phyloP scores from a whole-genome alignment of 1,139 yeast species.

The Nakaseomyces delphensis region DNA sequence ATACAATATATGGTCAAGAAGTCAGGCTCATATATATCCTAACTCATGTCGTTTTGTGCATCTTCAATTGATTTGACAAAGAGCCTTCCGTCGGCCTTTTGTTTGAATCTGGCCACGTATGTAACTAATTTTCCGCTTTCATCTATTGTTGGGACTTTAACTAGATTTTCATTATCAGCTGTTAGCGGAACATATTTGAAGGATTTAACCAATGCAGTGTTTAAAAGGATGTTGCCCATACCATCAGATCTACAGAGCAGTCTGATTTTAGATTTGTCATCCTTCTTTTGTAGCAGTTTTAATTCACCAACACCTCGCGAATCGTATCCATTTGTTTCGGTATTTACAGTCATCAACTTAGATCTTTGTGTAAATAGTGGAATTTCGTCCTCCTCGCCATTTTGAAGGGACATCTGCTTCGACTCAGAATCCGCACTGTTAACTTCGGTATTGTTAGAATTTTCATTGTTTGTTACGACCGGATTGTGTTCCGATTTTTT shows the following conservation, averaged over 20 bases:
- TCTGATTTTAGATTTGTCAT: conserved; percentile 52
- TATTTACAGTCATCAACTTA: conserved; percentile 56
- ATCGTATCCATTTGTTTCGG: conserved; percentile 43
- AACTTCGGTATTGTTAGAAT: conserved; percentile 40
- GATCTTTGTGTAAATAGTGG: conserved; percentile 56
- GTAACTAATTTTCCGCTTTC: conserved; percentile 44
- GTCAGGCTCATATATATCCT: conserved; percentile 5
- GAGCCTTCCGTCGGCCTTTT: conserved; percentile 57
- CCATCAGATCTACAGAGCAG: conserved; percentile 83
- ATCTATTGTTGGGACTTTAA: conserved; percentile 51
- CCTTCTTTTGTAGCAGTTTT: conserved; percentile 55
- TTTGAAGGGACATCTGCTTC: conserved; percentile 44
- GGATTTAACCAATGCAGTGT: conserved; percentile 45
- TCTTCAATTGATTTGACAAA: conserved; percentile 49
- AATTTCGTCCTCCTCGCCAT: conserved; percentile 85
- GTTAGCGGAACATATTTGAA: conserved; percentile 43
- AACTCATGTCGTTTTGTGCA: conserved; percentile 29
- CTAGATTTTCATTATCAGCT: conserved; percentile 44
- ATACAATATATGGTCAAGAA: conserved; percentile 1
- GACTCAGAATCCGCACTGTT: conserved; percentile 37
- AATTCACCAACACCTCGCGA: conserved; percentile 76
- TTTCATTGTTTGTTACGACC: conserved; percentile 25
- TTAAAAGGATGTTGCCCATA: conserved; percentile 69
- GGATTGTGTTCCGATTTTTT: conserved; percentile 16
- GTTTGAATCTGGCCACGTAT: conserved; percentile 65